These are phyloP conservation scores for barley (Hordeum vulgare) DNA, from an alignment of 176 grass and related monocot species.

Conservation along the genomic window MorexV3_pseudomolecules_assembly NC_058520.1:605718278-605718777, in stretches of 20 bases:
- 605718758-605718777: constrained; percentile 18
- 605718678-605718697: constrained; percentile 44
- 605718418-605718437: constrained; percentile 13
- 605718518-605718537: constrained; percentile 50
- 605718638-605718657: constrained; percentile 69
- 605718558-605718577: constrained; percentile 8
- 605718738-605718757: constrained; percentile 24
- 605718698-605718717: constrained; percentile 35
- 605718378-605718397: constrained; percentile 58
- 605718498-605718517: constrained; percentile 68
- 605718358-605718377: constrained; percentile 85
- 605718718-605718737: constrained; percentile 27
- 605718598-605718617: constrained; percentile 34
- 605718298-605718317: not conserved
- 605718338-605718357: constrained; percentile 48
- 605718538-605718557: constrained; percentile 42
- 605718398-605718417: constrained; percentile 50
- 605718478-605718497: constrained; percentile 65
- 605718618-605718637: constrained; percentile 54
- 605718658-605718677: constrained; percentile 61
- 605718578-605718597: constrained; percentile 22
- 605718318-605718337: constrained; percentile 37
- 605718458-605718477: not conserved
- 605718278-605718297: not conserved
- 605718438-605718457: not conserved